phyloP scores from a whole-genome alignment of 495 filamentous ascomycete genomes.

The Viridothelium virens region DNA sequence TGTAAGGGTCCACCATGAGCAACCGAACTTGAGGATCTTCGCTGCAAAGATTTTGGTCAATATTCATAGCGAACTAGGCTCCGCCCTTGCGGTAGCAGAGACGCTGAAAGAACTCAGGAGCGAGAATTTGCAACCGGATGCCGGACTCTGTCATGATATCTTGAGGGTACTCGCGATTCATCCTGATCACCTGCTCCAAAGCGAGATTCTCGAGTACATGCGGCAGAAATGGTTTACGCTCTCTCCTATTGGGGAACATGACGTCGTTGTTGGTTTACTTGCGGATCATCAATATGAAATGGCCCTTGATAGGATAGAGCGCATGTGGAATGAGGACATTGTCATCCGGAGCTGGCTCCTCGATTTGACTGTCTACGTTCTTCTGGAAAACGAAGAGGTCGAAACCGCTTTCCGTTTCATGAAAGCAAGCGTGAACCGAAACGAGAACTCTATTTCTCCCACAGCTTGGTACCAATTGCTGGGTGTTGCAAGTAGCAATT shows the following conservation, averaged over 20 bases:
- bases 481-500: slow-evolving; percentile 51
- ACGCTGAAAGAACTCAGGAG: slow-evolving; percentile 64
- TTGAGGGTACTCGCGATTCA: slow-evolving; percentile 74
- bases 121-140: slow-evolving; percentile 51
- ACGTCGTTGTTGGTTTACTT: slow-evolving; percentile 64
- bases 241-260: slow-evolving; percentile 54
- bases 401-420: slow-evolving; percentile 66
- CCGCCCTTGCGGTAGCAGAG: slow-evolving; percentile 49
- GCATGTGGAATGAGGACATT: slow-evolving; percentile 52
- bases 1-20: slow-evolving; percentile 52
- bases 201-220: slow-evolving; percentile 63
- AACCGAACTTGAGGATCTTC: slow-evolving; percentile 61
- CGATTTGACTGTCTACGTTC: slow-evolving; percentile 61
- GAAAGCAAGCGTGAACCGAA: slow-evolving; percentile 40
- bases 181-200: slow-evolving; percentile 71
- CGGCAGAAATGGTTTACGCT: slow-evolving; percentile 61
- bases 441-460: slow-evolving; percentile 41
- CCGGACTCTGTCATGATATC: slow-evolving; percentile 59
- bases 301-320: slow-evolving; percentile 64
- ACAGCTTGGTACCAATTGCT: slow-evolving; percentile 59
- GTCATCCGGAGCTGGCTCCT: slow-evolving; percentile 61
- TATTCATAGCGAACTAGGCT: slow-evolving; percentile 52
- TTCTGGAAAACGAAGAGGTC: slow-evolving; percentile 62
- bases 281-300: slow-evolving; percentile 75
- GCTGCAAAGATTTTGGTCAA: slow-evolving; percentile 66